Percentiles rank a stretch among this genome's conserved stretches.
Evolutionary conservation across 2,329 filamentous ascomycete genomes (phyloP).

Genomic region (Teratosphaeria zuluensis): DNA sequence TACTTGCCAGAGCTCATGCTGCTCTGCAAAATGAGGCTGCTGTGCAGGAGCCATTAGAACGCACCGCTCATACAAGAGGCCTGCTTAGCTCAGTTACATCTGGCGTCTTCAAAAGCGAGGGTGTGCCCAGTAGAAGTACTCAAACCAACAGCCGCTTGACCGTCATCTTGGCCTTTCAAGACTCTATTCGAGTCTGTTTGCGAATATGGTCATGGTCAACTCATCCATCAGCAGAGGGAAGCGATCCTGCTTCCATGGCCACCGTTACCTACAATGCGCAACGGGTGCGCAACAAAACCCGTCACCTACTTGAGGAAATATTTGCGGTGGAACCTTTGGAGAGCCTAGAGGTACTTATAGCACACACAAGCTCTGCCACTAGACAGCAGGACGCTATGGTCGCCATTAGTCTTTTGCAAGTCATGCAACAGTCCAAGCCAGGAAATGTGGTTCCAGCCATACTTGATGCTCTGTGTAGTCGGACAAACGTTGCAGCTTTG

Average conservation of each 20-base stretch:
- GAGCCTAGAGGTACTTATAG: slow-evolving; percentile 82
- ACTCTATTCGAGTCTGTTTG: slow-evolving; percentile 86
- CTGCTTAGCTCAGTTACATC: slow-evolving; percentile 95
- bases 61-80: slow-evolving; percentile 71
- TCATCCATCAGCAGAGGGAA: slow-evolving; percentile 46
- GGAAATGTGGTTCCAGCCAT: slow-evolving; percentile 87
- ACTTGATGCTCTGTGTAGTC: slow-evolving; percentile 92
- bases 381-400: slow-evolving; percentile 35
- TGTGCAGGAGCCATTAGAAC: slow-evolving; percentile 58
- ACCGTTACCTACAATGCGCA: slow-evolving; percentile 90
- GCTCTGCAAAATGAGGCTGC: slow-evolving; percentile 68
- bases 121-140: slow-evolving; percentile 57
- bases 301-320: slow-evolving; percentile 81
- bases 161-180: slow-evolving; percentile 91
- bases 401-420: slow-evolving; percentile 79
- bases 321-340: slow-evolving; percentile 88
- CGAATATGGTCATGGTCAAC: slow-evolving; percentile 90
- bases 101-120: slow-evolving; percentile 74
- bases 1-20: slow-evolving; percentile 79
- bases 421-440: slow-evolving; percentile 80
- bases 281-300: slow-evolving; percentile 79
- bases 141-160: slow-evolving; percentile 92
- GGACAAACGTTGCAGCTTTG: slow-evolving; percentile 73
- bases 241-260: slow-evolving; percentile 52
- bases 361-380: slow-evolving; percentile 60